phyloP scores from a whole-genome alignment of 1,284 basidiomycete species.

The Malassezia sp. region DNA sequence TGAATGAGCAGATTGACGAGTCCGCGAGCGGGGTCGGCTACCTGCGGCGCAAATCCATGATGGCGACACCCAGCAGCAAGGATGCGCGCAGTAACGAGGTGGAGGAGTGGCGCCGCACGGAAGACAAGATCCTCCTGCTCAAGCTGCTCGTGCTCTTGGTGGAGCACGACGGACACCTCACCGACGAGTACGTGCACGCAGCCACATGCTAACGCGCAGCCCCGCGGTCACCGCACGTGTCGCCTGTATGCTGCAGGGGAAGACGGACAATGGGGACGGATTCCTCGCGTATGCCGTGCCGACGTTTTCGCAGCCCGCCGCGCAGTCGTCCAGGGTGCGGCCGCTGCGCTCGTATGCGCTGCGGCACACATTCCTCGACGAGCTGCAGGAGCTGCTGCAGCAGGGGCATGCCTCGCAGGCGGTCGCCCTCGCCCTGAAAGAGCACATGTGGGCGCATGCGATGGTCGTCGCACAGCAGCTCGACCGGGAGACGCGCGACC shows the following conservation, averaged over 20 bases:
- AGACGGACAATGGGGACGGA: not conserved
- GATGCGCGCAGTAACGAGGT: slow-evolving; percentile 11
- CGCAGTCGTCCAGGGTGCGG: slow-evolving; percentile 8
- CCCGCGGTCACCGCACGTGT: not conserved
- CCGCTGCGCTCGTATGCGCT: slow-evolving; percentile 29
- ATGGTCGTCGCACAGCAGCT: slow-evolving; percentile 86
- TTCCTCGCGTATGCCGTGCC: slow-evolving; percentile 12
- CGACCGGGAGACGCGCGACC: slow-evolving; percentile 85
- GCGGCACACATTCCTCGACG: slow-evolving; percentile 27
- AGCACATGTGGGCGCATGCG: slow-evolving; percentile 88
- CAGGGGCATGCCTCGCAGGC: slow-evolving; percentile 74
- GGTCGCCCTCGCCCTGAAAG: slow-evolving; percentile 73
- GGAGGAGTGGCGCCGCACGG: slow-evolving; percentile 28
- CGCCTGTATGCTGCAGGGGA: slow-evolving; percentile 1
- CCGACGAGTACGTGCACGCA: no score
- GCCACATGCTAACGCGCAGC: no score
- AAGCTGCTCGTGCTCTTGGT: slow-evolving; percentile 33
- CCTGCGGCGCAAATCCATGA: slow-evolving; percentile 18
- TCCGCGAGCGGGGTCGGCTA: slow-evolving; percentile 36
- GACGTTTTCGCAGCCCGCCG: slow-evolving; percentile 6
- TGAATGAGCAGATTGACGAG: slow-evolving; percentile 35
- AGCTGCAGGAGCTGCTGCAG: slow-evolving; percentile 34
- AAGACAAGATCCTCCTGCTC: slow-evolving; percentile 38
- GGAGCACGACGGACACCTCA: slow-evolving; percentile 35
- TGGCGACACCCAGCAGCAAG: not conserved